Evolutionary conservation across 2,329 filamentous ascomycete species (phyloP).

Genomic region (Paecilomyces formosus): DNA sequence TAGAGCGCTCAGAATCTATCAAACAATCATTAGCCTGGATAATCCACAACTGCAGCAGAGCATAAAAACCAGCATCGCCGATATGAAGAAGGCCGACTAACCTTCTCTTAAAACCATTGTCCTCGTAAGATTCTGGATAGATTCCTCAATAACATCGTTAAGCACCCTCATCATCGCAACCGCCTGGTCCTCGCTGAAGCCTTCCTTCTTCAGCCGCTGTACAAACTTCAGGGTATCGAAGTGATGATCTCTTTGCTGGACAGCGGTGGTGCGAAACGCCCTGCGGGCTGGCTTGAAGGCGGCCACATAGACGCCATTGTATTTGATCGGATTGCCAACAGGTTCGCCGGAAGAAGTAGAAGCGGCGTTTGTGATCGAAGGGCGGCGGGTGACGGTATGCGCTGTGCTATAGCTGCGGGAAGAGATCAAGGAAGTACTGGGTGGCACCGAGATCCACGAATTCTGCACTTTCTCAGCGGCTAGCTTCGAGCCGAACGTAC

Average conservation of each 20-base stretch:
- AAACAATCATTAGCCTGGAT: neutral
- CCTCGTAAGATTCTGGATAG: conserved; percentile 92
- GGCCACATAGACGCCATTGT: conserved; percentile 43
- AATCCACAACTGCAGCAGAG: neutral
- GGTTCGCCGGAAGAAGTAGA: conserved; percentile 10
- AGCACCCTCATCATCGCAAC: conserved; percentile 98
- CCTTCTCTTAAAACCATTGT: conserved; percentile 98
- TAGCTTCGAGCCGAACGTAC: conserved; percentile 14
- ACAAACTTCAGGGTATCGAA: conserved; percentile 99
- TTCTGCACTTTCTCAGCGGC: conserved; percentile 14
- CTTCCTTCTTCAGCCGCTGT: conserved; percentile 78
- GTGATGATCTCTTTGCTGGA: conserved; percentile 69
- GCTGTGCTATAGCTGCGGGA: conserved; percentile 5
- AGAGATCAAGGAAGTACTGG: conserved; percentile 6
- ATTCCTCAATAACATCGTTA: conserved; percentile 95
- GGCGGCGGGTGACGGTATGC: neutral
- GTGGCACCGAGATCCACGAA: conserved; percentile 4
- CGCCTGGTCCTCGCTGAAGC: conserved; percentile 90
- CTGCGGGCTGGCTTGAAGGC: conserved; percentile 33
- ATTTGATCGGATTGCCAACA: conserved; percentile 27
- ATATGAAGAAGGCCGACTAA: conserved; percentile 31
- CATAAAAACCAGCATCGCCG: neutral
- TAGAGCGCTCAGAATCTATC: conserved; percentile 43
- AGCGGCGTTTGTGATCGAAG: conserved; percentile 13
- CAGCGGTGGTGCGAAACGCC: conserved; percentile 58